Percentiles rank a stretch among this genome's conserved stretches.
Conservation (phyloP, 805 yeast species). For the Metschnikowia vanudenii region DNA sequence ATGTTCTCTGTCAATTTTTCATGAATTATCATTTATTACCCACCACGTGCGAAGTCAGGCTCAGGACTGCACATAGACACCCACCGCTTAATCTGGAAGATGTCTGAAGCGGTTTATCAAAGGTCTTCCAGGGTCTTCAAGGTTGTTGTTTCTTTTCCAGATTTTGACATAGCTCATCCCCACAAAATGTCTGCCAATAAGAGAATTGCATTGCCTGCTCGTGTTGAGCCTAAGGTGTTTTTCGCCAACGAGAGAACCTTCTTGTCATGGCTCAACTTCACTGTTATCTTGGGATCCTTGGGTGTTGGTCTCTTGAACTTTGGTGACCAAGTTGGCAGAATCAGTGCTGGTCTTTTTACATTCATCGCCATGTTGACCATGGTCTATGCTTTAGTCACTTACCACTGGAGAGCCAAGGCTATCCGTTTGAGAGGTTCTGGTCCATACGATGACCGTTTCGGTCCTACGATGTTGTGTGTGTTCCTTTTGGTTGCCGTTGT, state of each 20-base stretch:
- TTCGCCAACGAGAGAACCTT: slow-evolving; percentile 99
- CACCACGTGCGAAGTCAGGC: slow-evolving; percentile 4
- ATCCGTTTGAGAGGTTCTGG: slow-evolving; percentile 97
- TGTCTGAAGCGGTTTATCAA: neutral
- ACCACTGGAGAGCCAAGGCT: slow-evolving; percentile 99
- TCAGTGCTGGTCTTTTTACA: slow-evolving; percentile 92
- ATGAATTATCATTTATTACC: slow-evolving; percentile 1
- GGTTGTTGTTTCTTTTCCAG: too few relatives aligned
- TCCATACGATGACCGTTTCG: slow-evolving; percentile 98
- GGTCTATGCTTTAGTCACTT: slow-evolving; percentile 92
- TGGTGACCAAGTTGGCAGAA: slow-evolving; percentile 91
- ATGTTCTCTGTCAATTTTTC: neutral
- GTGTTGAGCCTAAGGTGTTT: slow-evolving; percentile 98
- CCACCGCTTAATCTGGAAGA: neutral
- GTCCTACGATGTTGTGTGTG: slow-evolving; percentile 96
- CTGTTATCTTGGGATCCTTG: slow-evolving; percentile 95
- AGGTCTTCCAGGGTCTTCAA: too few relatives aligned
- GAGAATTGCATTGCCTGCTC: slow-evolving; percentile 94
- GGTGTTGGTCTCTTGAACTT: slow-evolving; percentile 95
- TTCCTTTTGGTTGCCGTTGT: slow-evolving; percentile 91
- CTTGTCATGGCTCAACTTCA: slow-evolving; percentile 96
- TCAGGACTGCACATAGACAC: neutral
- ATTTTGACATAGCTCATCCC: too few relatives aligned
- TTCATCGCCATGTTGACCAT: slow-evolving; percentile 96
- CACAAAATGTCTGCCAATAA: slow-evolving; percentile 42